Conservation (phyloP, 2,329 filamentous ascomycete species). For the Thielaviopsis populi region DNA sequence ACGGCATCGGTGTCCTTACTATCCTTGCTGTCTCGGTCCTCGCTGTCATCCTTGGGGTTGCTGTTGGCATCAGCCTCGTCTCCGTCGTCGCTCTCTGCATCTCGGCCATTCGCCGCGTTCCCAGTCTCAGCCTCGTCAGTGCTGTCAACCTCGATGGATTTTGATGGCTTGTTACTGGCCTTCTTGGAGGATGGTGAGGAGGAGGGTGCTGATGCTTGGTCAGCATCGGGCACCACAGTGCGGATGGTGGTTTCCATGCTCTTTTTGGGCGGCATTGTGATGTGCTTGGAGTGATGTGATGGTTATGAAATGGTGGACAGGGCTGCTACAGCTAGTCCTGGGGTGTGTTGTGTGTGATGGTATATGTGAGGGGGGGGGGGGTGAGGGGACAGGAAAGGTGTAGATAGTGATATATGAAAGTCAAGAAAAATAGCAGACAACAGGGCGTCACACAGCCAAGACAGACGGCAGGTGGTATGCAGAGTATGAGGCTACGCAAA, state of each 20-base stretch:
- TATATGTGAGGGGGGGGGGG: neutral
- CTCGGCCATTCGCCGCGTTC: neutral
- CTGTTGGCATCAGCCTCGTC: neutral
- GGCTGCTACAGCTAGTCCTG: neutral
- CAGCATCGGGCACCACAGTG: constrained; percentile 12
- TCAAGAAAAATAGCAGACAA: neutral
- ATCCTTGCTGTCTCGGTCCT: constrained; percentile 19
- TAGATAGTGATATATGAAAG: neutral
- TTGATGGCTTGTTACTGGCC: constrained; percentile 25
- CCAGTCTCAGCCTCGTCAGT: neutral
- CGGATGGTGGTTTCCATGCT: constrained; percentile 17
- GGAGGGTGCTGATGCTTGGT: constrained; percentile 19
- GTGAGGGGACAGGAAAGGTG: neutral
- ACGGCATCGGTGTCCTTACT: constrained; percentile 27
- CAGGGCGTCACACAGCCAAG: neutral
- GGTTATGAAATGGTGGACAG: neutral
- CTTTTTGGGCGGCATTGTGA: constrained; percentile 10
- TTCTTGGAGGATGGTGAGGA: constrained; percentile 22
- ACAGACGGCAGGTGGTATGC: neutral
- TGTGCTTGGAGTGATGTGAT: neutral
- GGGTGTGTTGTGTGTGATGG: neutral
- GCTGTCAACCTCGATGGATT: constrained; percentile 17
- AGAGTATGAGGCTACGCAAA: neutral
- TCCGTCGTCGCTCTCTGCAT: neutral
- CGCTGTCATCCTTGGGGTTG: constrained; percentile 24